Base-by-base conservation (phyloP, 805 yeast species). In the Clavispora vitiphila region DNA sequence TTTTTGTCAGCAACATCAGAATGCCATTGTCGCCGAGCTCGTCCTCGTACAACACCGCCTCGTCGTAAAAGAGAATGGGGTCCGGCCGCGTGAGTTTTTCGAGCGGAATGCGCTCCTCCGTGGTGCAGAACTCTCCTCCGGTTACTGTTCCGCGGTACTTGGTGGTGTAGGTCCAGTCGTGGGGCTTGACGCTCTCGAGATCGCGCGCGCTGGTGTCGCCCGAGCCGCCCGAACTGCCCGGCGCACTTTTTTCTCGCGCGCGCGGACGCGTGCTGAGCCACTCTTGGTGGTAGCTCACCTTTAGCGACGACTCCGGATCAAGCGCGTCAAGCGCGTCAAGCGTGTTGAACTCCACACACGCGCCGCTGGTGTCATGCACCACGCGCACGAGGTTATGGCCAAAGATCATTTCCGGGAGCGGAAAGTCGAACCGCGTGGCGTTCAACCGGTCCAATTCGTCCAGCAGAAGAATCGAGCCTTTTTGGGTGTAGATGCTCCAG, bases 21-120 rank as follows among this genome's bases (percentile, higher is more conserved):
- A 88, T 84, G 7, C 99, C 99, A 60, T 91, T 93, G 60, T 93
- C 99, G 4, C 96, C 98, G 41, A 93, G 69, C 60, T 93, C 99
- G 57, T 93, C 99, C 58, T 93, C 99, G 58, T 78, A 93, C 24
- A 93, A 67, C 6, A 86, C 78, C 69, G 88, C 78, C 53, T 91
- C 97, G 57, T 89, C 97, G 57, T 79, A 93, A 60, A 86, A 89
- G 41, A 88, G 57, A 34, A 93, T 93, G 1, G 96, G 96, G 54
- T 88, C 96, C 6, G 83, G 88, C 43, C 72, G 68, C 26, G 78
- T 69, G 30, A 93, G 69, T 56, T 81, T 80, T 11, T 80, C 78
- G 15, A 86, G 52, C 0, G 99, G 99, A 10, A 91, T 77, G 24
- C 54, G 54, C 19, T 57, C 56, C 10, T 48, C 39, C 4, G 63